Evolutionary conservation across 139 green algal species (phyloP).

Genomic region (Nannochloris sp.): DNA sequence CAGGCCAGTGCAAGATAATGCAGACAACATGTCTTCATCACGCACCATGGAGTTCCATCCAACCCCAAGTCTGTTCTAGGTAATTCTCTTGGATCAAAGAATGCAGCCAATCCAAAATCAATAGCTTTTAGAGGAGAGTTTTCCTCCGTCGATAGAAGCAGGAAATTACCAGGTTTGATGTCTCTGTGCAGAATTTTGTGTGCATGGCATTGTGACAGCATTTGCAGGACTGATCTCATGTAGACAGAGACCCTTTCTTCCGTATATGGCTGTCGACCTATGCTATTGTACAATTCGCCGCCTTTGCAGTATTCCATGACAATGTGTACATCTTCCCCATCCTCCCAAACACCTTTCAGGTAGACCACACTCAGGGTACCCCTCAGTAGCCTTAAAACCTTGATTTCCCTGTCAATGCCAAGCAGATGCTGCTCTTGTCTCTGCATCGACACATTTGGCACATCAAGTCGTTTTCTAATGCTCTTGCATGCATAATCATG

Average conservation of each 20-base stretch:
- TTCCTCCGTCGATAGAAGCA: slow-evolving; percentile 61
- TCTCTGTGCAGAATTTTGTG: slow-evolving; percentile 68
- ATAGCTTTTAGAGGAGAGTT: slow-evolving; percentile 77
- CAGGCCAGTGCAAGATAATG: background rate
- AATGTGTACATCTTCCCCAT: slow-evolving; percentile 67
- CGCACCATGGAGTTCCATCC: slow-evolving; percentile 76
- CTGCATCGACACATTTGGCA: slow-evolving; percentile 43
- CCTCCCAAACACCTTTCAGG: slow-evolving; percentile 67
- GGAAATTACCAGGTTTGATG: slow-evolving; percentile 87
- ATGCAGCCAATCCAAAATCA: slow-evolving; percentile 84
- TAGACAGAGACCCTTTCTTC: slow-evolving; percentile 58
- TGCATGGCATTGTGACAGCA: slow-evolving; percentile 35
- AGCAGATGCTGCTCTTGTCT: slow-evolving; percentile 66
- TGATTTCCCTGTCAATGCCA: slow-evolving; percentile 62
- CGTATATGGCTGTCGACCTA: slow-evolving; percentile 60
- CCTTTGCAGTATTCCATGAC: slow-evolving; percentile 80
- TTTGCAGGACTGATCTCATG: slow-evolving; percentile 38
- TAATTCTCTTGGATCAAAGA: slow-evolving; percentile 64
- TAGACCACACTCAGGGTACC: slow-evolving; percentile 71
- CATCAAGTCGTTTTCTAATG: slow-evolving; percentile 58
- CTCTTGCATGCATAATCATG: slow-evolving; percentile 70
- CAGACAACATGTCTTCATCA: no score
- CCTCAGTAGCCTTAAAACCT: slow-evolving; percentile 52
- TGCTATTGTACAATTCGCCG: slow-evolving; percentile 66
- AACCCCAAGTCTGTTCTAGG: slow-evolving; percentile 71